Evolutionary conservation across 2,329 filamentous ascomycete species (phyloP), one percentile per base, ranked within the genome.

Genomic region (Colletotrichum incanum): DNA sequence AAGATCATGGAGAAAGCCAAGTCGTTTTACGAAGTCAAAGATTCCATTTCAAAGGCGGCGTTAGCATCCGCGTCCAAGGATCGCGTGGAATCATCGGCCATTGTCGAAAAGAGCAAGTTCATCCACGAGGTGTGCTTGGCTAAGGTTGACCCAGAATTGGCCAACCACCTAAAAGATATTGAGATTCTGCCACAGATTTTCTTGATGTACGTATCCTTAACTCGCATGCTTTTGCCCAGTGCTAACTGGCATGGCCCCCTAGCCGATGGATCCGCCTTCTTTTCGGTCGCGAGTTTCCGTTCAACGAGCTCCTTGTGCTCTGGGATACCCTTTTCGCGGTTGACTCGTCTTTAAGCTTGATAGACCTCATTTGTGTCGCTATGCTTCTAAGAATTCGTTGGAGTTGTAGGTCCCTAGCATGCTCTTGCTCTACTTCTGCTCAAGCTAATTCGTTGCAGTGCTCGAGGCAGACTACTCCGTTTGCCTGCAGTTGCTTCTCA

Each of bases 171-270:
- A 23, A 92, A 91, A 71, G 89, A 90, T 72, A 92, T 98, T 58
- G 96, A 98, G 72, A 92, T 99, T 73, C 84, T 98, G n/a, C 96
- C 96, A 1, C 96, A 99, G 77, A 96, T 99, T 62, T 99, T 98
- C 79, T 85, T 98, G 31, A 97, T 98, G 93, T 96, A 83, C 81
- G 87, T 80, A 16, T 23, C 11, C 45, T 2, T 20, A 49, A 16
- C 8, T 7, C 12, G 3, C 8, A 3, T 7, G 14, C 28, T 14
- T 49, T 41, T 39, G 18, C 50, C 55, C 47, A 72, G 74, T 62
- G 56, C 59, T 66, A 5, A 72, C 47, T 20, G 1, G 2, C 23
- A 2, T 31, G 26, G 59, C 20, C 52, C 45, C 31, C 12, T 37
- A 95, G 93, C 74, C 94, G 96, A 69, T 99, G 96, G 96, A 93